These are phyloP conservation scores for Acer saccharum DNA, from an alignment of 345 rosid genomes.

Conservation along the genomic window DNA sequence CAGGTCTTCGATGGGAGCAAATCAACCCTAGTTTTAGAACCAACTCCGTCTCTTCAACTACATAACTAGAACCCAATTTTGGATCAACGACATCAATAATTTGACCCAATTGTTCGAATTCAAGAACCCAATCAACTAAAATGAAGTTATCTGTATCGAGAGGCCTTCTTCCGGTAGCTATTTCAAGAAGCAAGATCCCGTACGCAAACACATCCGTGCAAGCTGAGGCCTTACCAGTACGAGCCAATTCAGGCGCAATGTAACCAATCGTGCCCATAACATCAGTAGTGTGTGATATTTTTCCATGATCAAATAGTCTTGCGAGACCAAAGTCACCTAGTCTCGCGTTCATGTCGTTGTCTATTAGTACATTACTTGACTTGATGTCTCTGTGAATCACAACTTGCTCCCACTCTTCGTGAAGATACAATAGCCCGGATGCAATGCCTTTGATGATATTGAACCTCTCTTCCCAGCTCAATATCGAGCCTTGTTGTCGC, in stretches of 20 bases:
- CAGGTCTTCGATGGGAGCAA: slow-evolving; percentile 50
- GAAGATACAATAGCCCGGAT: slow-evolving; percentile 63
- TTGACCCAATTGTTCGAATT: slow-evolving; percentile 27
- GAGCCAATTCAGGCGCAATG: slow-evolving; percentile 71
- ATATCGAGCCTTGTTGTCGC: slow-evolving; percentile 13
- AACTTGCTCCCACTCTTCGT: slow-evolving; percentile 76
- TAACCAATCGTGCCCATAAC: slow-evolving; percentile 79
- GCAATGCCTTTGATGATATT: slow-evolving; percentile 68
- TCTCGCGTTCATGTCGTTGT: slow-evolving; percentile 59
- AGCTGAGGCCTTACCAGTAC: slow-evolving; percentile 67
- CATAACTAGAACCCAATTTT: slow-evolving; percentile 35
- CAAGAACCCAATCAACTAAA: slow-evolving; percentile 44
- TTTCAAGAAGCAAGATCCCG: slow-evolving; percentile 68
- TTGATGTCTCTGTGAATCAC: slow-evolving; percentile 80
- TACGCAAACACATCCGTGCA: slow-evolving; percentile 71
- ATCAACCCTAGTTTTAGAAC: slow-evolving; percentile 50
- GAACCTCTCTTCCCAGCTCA: slow-evolving; percentile 73
- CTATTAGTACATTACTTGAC: slow-evolving; percentile 77
- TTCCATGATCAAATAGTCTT: slow-evolving; percentile 65
- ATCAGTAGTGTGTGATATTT: slow-evolving; percentile 51
- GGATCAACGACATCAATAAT: slow-evolving; percentile 51
- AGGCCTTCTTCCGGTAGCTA: slow-evolving; percentile 61
- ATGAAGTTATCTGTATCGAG: slow-evolving; percentile 28
- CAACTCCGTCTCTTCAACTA: slow-evolving; percentile 45
- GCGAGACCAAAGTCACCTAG: slow-evolving; percentile 89